Percentiles rank a stretch among this genome's conserved stretches.
phyloP scores from a whole-genome alignment of 2,329 filamentous ascomycete genomes.

The Penicillium occitanis region DNA sequence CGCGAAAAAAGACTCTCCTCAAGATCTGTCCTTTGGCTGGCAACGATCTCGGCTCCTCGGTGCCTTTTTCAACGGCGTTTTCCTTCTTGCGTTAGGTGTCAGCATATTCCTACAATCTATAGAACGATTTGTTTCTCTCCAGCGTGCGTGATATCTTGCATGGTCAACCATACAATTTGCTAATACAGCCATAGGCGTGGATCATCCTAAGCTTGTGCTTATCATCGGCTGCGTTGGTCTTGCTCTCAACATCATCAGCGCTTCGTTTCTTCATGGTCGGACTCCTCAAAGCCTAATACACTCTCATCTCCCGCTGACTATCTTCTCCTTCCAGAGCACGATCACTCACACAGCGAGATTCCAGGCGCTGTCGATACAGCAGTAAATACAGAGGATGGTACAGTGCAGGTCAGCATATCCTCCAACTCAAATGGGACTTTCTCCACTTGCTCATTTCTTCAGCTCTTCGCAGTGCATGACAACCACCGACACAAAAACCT shows the following conservation, averaged over 20 bases:
- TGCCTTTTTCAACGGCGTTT: constrained; percentile 78
- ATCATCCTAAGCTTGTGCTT: constrained; percentile 65
- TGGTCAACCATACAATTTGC: neutral
- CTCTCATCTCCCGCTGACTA: neutral
- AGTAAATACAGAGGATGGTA: neutral
- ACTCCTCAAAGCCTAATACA: neutral
- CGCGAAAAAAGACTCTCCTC: constrained; percentile 12
- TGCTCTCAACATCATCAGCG: constrained; percentile 65
- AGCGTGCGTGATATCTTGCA: neutral
- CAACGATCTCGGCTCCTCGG: constrained; percentile 70
- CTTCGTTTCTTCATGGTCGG: constrained; percentile 63
- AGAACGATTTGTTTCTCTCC: constrained; percentile 51
- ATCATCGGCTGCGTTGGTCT: constrained; percentile 70
- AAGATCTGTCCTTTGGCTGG: constrained; percentile 69
- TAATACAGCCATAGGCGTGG: constrained; percentile 52
- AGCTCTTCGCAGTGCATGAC: constrained; percentile 4
- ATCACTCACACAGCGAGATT: constrained; percentile 6
- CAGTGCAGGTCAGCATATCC: neutral
- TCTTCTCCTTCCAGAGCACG: neutral
- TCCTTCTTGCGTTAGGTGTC: constrained; percentile 69
- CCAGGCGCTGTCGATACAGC: neutral
- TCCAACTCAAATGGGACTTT: neutral
- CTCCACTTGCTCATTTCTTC: neutral
- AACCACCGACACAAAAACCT: constrained; percentile 15
- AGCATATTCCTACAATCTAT: constrained; percentile 73